Evolutionary conservation across 2,329 filamentous ascomycete species (phyloP).

Genomic region (Nannizzia gypsea): DNA sequence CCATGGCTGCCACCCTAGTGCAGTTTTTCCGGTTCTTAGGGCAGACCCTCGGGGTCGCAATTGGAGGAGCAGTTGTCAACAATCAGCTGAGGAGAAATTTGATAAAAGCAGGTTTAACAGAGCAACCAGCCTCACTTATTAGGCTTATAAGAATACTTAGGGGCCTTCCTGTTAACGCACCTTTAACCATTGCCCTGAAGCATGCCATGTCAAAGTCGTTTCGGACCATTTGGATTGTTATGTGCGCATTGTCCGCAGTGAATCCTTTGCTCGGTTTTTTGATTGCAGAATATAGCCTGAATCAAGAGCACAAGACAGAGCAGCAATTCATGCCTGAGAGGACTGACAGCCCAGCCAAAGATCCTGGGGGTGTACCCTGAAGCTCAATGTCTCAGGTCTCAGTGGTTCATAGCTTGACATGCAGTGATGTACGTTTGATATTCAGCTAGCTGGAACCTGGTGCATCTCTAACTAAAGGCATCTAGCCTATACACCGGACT

Average conservation of each 20-base stretch:
- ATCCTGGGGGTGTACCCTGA: not conserved
- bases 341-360: not conserved
- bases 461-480: too few species aligned
- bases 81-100: not conserved
- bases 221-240: not conserved
- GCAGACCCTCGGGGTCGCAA: slow-evolving; percentile 52
- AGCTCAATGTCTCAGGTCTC: not conserved
- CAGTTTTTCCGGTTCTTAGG: slow-evolving; percentile 54
- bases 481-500: too few species aligned
- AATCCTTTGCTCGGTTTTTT: not conserved
- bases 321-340: not conserved
- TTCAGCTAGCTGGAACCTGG: too few species aligned
- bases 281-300: not conserved
- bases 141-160: not conserved
- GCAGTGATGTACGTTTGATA: too few species aligned
- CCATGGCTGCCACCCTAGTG: slow-evolving; percentile 51
- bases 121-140: not conserved
- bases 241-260: not conserved
- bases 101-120: not conserved
- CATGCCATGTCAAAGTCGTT: not conserved
- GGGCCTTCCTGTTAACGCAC: not conserved
- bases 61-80: slow-evolving; percentile 38
- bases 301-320: not conserved
- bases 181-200: not conserved
- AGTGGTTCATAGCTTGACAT: too few species aligned